phyloP scores from a whole-genome alignment of 2,329 filamentous ascomycete species.

The Aspergillus tanneri region DNA sequence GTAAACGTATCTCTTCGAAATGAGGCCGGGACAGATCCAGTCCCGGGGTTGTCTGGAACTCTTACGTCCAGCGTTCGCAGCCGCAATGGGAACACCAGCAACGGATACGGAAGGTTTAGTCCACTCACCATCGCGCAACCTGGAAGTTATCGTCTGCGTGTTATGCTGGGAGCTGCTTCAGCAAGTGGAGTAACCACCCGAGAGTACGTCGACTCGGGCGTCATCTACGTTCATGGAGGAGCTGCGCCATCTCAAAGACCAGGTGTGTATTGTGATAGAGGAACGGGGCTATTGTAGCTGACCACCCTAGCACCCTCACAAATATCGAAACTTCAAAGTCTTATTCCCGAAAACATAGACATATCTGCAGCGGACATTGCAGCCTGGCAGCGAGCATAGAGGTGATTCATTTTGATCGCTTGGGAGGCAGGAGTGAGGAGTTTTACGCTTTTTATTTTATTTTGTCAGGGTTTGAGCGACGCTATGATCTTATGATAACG shows the following conservation, averaged over 20 bases:
- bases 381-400: conserved; percentile 26
- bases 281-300: no score
- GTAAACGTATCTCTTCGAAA: conserved; percentile 29
- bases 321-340: conserved; percentile 24
- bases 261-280: conserved; percentile 25
- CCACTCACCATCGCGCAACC: conserved; percentile 29
- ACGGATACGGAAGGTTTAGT: conserved; percentile 32
- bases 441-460: conserved; percentile 6
- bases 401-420: conserved; percentile 2
- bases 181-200: conserved; percentile 29
- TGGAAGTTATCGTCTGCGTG: conserved; percentile 31
- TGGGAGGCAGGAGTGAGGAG: no score
- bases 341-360: conserved; percentile 33
- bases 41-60: conserved; percentile 25
- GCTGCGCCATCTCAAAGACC: conserved; percentile 28
- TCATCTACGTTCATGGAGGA: conserved; percentile 31
- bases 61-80: conserved; percentile 36
- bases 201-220: conserved; percentile 30
- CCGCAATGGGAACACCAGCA: conserved; percentile 28
- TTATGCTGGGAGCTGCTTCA: conserved; percentile 33
- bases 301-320: conserved; percentile 24
- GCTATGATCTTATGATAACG: no score
- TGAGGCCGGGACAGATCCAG: conserved; percentile 24
- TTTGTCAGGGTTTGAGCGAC: no score
- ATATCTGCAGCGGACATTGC: conserved; percentile 33